Conservation (phyloP, 2,329 filamentous ascomycete species). For the Tolypocladium inflatum region DNA sequence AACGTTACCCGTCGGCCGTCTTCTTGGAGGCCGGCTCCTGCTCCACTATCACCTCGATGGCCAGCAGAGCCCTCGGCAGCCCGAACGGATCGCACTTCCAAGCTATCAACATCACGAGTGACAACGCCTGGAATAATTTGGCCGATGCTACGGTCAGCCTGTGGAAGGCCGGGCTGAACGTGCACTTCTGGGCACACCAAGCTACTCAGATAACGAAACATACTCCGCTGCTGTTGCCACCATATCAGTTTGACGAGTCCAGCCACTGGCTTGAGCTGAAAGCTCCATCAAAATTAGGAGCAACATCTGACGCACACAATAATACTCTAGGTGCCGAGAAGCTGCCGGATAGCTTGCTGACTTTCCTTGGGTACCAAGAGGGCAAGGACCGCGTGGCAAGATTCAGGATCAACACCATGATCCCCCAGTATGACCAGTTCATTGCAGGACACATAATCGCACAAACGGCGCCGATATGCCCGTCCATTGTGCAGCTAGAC, state of each 20-base stretch:
- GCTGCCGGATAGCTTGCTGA: not conserved
- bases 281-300: not conserved
- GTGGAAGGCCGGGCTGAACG: slow-evolving; percentile 27
- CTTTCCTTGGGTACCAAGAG: not conserved
- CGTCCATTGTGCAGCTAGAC: slow-evolving; percentile 22
- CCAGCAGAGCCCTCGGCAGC: slow-evolving; percentile 11
- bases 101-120: not conserved
- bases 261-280: slow-evolving; percentile 28
- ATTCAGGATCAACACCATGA: slow-evolving; percentile 32
- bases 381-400: slow-evolving; percentile 8
- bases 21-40: slow-evolving; percentile 29
- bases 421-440: slow-evolving; percentile 20
- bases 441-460: slow-evolving; percentile 29
- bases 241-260: slow-evolving; percentile 32
- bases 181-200: slow-evolving; percentile 28
- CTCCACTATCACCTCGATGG: slow-evolving; percentile 25
- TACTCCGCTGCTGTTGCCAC: slow-evolving; percentile 20
- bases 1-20: slow-evolving; percentile 16
- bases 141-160: slow-evolving; percentile 18
- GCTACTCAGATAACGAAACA: slow-evolving; percentile 12
- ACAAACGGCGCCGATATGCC: slow-evolving; percentile 26
- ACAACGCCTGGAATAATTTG: slow-evolving; percentile 6
- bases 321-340: not conserved
- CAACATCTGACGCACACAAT: not conserved
- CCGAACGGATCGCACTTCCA: not conserved